phyloP scores from a whole-genome alignment of 1,284 basidiomycete species.

The Coriolopsis trogii region DNA sequence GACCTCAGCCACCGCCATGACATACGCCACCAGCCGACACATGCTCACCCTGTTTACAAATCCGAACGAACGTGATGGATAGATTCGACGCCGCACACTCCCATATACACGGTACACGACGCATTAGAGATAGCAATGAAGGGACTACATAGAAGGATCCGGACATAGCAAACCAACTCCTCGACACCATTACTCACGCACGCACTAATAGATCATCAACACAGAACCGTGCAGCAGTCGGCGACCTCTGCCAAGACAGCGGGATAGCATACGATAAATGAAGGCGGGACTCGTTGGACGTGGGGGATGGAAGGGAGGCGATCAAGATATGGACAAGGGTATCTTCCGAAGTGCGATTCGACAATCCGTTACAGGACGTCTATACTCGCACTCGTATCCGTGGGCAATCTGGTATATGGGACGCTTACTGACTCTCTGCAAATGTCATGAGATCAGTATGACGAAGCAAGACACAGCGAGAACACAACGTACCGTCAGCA shows the following conservation, averaged over 20 bases:
- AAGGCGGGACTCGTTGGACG: neutral
- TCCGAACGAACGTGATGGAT: constrained; percentile 16
- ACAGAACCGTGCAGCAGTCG: neutral
- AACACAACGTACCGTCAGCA: constrained; percentile 5
- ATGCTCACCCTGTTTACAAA: neutral
- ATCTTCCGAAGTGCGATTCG: constrained; percentile 21
- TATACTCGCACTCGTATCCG: constrained; percentile 14
- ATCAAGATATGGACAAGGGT: constrained; percentile 11
- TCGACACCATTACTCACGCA: constrained; percentile 8
- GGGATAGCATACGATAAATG: constrained; percentile 21
- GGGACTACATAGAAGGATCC: constrained; percentile 9
- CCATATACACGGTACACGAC: neutral
- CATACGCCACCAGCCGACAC: neutral
- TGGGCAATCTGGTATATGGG: constrained; percentile 17
- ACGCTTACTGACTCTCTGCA: constrained; percentile 11
- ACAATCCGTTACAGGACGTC: constrained; percentile 12
- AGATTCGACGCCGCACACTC: neutral
- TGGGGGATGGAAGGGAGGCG: neutral
- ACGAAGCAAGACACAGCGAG: neutral
- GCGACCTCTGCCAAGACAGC: constrained; percentile 6
- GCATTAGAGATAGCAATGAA: constrained; percentile 4
- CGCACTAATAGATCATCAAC: constrained; percentile 8
- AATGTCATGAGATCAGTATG: neutral
- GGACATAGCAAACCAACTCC: constrained; percentile 6
- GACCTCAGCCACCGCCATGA: neutral